Percentiles rank a stretch among this genome's conserved stretches.
phyloP scores from a whole-genome alignment of 164 flowering plant species.

The Vitis labrusca region DNA sequence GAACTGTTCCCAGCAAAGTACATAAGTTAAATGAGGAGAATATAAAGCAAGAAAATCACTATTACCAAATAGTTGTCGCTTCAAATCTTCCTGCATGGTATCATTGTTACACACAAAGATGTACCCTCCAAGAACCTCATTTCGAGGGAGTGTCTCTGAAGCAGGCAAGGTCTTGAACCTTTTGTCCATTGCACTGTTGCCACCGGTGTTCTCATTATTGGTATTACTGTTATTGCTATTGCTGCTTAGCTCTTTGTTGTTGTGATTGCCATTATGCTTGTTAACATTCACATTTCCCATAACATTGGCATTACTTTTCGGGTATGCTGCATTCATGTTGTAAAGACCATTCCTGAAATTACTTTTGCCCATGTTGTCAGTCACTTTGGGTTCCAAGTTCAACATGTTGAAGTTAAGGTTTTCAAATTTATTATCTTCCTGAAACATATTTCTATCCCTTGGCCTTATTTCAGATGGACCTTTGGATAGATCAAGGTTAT shows the following conservation, averaged over 20 bases:
- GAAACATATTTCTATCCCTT: constrained; percentile 55
- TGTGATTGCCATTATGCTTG: constrained; percentile 49
- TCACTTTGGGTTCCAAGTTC: constrained; percentile 58
- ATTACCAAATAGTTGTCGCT: constrained; percentile 92
- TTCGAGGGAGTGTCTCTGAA: constrained; percentile 86
- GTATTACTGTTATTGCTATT: constrained; percentile 28
- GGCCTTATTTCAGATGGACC: constrained; percentile 48
- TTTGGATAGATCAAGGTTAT: constrained; percentile 81
- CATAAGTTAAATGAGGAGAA: neutral
- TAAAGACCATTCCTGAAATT: constrained; percentile 45
- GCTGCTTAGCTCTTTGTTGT: constrained; percentile 41
- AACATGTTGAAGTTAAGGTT: constrained; percentile 64
- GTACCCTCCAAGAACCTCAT: constrained; percentile 97
- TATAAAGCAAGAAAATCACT: neutral
- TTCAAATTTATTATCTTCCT: constrained; percentile 80
- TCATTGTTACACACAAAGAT: constrained; percentile 98
- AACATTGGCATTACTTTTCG: constrained; percentile 33
- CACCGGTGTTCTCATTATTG: constrained; percentile 28
- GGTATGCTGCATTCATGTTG: constrained; percentile 61
- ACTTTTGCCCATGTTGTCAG: constrained; percentile 43
- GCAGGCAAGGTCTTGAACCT: constrained; percentile 96
- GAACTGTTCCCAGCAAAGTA: neutral
- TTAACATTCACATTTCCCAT: constrained; percentile 36
- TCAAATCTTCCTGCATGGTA: constrained; percentile 91
- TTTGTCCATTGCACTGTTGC: constrained; percentile 57